These are phyloP conservation scores for Boletus sp. DNA, from an alignment of 768 basidiomycete genomes.

Conservation along the genomic window DNA sequence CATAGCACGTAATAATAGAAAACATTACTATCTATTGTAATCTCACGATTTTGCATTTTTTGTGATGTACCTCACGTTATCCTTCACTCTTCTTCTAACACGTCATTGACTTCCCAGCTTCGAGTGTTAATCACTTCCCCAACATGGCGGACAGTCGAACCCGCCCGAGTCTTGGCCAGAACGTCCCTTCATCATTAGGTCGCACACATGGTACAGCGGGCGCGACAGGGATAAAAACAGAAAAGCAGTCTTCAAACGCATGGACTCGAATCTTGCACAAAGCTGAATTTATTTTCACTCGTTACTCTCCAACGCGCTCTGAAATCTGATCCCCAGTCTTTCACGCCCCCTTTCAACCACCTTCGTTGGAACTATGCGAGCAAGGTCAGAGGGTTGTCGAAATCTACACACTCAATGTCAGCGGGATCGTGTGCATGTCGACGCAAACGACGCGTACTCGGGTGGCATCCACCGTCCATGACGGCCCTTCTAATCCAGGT, in stretches of 20 bases:
- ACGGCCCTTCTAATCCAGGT: not conserved
- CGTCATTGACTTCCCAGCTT: not conserved
- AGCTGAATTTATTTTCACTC: not conserved
- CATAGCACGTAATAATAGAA: too few species aligned
- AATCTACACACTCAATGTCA: not conserved
- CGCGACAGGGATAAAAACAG: not conserved
- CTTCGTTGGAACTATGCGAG: not conserved
- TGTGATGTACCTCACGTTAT: not conserved
- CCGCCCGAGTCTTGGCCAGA: too few species aligned
- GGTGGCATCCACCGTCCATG: not conserved
- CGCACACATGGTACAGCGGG: not conserved
- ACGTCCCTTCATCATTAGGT: not conserved
- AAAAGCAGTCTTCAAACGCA: not conserved
- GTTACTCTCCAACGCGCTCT: not conserved
- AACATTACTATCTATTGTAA: too few species aligned
- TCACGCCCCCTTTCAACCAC: not conserved
- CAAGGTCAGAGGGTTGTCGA: not conserved
- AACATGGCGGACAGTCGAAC: not conserved
- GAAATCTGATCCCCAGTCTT: not conserved
- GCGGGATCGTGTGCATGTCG: not conserved
- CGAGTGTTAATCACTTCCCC: not conserved
- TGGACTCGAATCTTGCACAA: not conserved
- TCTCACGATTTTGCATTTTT: too few species aligned
- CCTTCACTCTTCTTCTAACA: not conserved
- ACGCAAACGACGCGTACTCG: not conserved